A percentile compares a stretch with the other conserved stretches of the same genome.
Evolutionary conservation across 805 yeast genomes (phyloP).

Genomic region (Brettanomyces bruxellensis): DNA sequence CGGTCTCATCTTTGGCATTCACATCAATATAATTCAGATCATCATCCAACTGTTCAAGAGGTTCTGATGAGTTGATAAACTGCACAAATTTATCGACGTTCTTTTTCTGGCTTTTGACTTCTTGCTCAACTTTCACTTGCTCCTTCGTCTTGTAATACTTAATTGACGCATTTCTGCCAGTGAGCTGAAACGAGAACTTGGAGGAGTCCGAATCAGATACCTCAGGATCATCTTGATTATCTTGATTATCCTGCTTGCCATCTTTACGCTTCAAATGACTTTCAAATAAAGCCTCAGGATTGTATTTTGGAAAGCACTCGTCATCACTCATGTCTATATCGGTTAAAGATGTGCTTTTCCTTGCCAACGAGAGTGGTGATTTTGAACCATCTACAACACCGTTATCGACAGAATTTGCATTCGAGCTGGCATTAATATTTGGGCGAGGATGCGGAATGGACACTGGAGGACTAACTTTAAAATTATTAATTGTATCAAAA

Average conservation of each 20-base stretch:
- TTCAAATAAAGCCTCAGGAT: not conserved
- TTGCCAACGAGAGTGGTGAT: not conserved
- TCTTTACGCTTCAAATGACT: not conserved
- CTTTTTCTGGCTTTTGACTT: slow-evolving; percentile 7
- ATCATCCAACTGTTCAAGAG: slow-evolving; percentile 20
- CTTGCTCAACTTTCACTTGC: slow-evolving; percentile 21
- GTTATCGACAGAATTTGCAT: too few species aligned
- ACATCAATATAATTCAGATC: slow-evolving; percentile 25
- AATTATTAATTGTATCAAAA: not conserved
- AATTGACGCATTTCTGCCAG: slow-evolving; percentile 28
- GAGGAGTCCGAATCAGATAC: slow-evolving; percentile 15
- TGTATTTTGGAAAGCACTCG: not conserved
- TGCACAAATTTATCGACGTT: slow-evolving; percentile 13
- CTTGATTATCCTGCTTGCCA: slow-evolving; percentile 1
- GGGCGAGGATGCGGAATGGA: too few species aligned
- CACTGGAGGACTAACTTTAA: too few species aligned
- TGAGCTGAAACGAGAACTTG: slow-evolving; percentile 27
- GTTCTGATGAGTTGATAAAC: slow-evolving; percentile 17
- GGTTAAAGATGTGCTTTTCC: too few species aligned
- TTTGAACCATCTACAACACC: not conserved
- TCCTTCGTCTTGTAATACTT: slow-evolving; percentile 27
- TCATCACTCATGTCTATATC: not conserved
- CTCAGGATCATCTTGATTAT: slow-evolving; percentile 3
- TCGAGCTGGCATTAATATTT: too few species aligned
- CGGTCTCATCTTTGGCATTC: slow-evolving; percentile 29